Evolutionary conservation across 306 rosid species (phyloP), one percentile per base, ranked within the genome.

Genomic region (Corylus avellana): DNA sequence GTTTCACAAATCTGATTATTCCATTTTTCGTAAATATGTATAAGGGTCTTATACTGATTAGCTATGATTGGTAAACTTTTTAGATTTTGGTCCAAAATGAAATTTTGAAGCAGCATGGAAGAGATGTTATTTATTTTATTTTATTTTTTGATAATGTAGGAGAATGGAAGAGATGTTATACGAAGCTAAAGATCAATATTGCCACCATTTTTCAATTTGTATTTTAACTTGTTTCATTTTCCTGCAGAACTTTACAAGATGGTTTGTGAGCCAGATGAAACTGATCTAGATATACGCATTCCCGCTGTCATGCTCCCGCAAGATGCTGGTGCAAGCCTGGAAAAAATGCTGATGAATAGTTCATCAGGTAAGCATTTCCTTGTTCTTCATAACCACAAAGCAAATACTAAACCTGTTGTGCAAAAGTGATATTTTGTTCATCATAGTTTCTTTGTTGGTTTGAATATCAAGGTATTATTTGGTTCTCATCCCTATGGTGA

Each of bases 181-280:
- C 16, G 22, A 14, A 16, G 44, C 71, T 78, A 12, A 44, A 75
- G 13, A 37, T 42, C 35, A 22, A 59, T 35, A 35, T 17, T 57
- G 46, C 18, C 68, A 57, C 32, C 50, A 37, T 44, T 53, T 57
- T 58, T 75, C 75, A 78, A 74, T 77, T 53, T 59, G 74, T 73
- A 53, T 78, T 20, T 70, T 63, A 78, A 79, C 35, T 46, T 76
- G 42, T 69, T 78, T 79, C 27, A 78, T 75, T 81, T 80, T 73
- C 35, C 81, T 80, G 82, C 94, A 96, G 98, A 91, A 80, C 98
- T 96, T 73, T 96, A 91, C 85, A 93, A 93, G 98, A 96, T 96
- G 99, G 97, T 96, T 49, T 96, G 99, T 75, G 96, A 89, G 56
- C 87, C 89, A 11, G 89, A 90, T 77, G 98, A 96, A 90, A 89